These are phyloP conservation scores for Saururus chinensis DNA, from an alignment of 164 flowering plant species.

Conservation along the genomic window DNA sequence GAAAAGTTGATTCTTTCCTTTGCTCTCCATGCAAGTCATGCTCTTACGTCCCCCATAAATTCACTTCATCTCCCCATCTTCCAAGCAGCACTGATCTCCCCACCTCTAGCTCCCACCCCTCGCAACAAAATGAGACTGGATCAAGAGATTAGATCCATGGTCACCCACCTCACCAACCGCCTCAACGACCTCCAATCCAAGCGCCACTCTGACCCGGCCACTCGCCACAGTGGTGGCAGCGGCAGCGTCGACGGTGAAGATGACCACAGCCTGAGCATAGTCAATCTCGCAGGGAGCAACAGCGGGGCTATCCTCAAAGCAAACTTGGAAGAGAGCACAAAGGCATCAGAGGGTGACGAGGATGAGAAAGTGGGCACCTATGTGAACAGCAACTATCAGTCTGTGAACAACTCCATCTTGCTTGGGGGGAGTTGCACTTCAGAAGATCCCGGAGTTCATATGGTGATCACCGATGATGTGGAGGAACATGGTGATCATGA, in stretches of 20 bases:
- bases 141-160: slow-evolving; percentile 38
- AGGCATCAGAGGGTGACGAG: slow-evolving; percentile 4
- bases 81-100: background rate
- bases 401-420: slow-evolving; percentile 77
- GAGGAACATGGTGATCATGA: background rate
- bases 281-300: slow-evolving; percentile 69
- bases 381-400: slow-evolving; percentile 75
- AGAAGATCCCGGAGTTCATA: slow-evolving; percentile 76
- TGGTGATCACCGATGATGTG: slow-evolving; percentile 35
- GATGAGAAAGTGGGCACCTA: slow-evolving; percentile 31
- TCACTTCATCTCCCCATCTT: background rate
- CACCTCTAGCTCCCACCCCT: background rate
- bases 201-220: slow-evolving; percentile 18
- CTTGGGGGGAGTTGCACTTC: slow-evolving; percentile 46
- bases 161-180: slow-evolving; percentile 37
- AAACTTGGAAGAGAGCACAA: slow-evolving; percentile 22
- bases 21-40: background rate
- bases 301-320: slow-evolving; percentile 54
- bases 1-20: background rate
- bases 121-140: slow-evolving; percentile 15
- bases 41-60: background rate
- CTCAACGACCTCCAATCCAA: slow-evolving; percentile 21
- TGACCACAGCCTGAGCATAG: slow-evolving; percentile 32
- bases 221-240: background rate
- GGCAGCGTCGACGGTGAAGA: slow-evolving; percentile 9